These are phyloP conservation scores for Bathelium albidoporum DNA, from an alignment of 495 filamentous ascomycete genomes.

Conservation along the genomic window DNA sequence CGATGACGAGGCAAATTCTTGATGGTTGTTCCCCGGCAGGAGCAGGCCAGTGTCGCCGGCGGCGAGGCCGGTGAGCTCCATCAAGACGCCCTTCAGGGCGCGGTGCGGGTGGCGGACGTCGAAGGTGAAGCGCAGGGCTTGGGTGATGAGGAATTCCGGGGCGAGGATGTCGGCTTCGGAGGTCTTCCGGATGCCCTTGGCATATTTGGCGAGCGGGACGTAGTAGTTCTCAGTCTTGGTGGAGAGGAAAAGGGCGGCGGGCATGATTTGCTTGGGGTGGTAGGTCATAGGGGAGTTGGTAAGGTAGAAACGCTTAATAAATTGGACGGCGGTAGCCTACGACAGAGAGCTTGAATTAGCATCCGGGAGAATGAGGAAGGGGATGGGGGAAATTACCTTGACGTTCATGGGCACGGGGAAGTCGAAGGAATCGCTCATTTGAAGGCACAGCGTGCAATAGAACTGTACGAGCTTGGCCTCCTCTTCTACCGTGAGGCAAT, in stretches of 20 bases:
- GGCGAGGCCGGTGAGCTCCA: conserved; percentile 65
- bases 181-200: conserved; percentile 48
- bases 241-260: conserved; percentile 79
- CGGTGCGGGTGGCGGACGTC: conserved; percentile 87
- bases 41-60: no score
- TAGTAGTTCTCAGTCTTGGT: conserved; percentile 84
- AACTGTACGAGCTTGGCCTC: conserved; percentile 71
- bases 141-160: conserved; percentile 82
- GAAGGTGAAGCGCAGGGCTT: conserved; percentile 87
- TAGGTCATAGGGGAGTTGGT: conserved; percentile 93
- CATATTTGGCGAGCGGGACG: conserved; percentile 56
- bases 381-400: conserved; percentile 39
- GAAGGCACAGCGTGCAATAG: conserved; percentile 63
- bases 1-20: no score
- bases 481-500: conserved; percentile 71
- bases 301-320: conserved; percentile 87
- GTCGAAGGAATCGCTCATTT: conserved; percentile 65
- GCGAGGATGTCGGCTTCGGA: conserved; percentile 70
- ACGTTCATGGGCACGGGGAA: conserved; percentile 73
- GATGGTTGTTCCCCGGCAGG: conserved; percentile 28
- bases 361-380: neutral
- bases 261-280: conserved; percentile 74
- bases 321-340: conserved; percentile 81
- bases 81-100: conserved; percentile 70
- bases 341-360: neutral